A percentile compares a stretch with the other conserved stretches of the same genome.
These are phyloP conservation scores for Quercus bicolor DNA, from an alignment of 306 rosid species.

Conservation along the genomic window DNA sequence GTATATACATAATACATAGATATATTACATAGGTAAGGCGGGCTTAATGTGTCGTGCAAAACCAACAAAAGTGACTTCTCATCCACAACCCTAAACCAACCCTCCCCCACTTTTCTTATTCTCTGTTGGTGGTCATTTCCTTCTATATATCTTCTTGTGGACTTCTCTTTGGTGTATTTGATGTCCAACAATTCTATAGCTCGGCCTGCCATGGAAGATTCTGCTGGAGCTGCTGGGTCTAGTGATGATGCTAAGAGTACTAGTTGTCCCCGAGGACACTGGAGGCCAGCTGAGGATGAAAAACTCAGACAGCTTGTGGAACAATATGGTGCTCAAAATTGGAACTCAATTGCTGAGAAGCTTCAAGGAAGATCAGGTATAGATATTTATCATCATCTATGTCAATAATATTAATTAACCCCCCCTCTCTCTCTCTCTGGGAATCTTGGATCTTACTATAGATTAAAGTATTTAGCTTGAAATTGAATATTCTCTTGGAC, in stretches of 20 bases:
- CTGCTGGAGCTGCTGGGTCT: constrained; percentile 32
- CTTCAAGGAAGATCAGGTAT: constrained; percentile 98
- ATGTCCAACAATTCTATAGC: constrained; percentile 32
- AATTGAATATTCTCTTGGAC: constrained; percentile 11
- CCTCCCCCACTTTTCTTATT: constrained; percentile 48
- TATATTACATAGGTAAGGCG: constrained; percentile 14
- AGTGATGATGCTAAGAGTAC: constrained; percentile 41
- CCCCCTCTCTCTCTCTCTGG: neutral
- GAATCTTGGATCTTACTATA: neutral
- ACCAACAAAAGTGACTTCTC: constrained; percentile 98
- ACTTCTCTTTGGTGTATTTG: constrained; percentile 33
- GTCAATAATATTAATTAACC: neutral
- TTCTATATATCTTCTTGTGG: constrained; percentile 46
- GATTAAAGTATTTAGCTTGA: constrained; percentile 14
- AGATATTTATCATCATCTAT: too few relatives aligned
- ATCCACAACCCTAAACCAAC: constrained; percentile 98
- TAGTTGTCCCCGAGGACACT: constrained; percentile 79
- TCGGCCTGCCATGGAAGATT: constrained; percentile 53
- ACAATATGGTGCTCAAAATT: constrained; percentile 85
- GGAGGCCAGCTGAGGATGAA: constrained; percentile 93
- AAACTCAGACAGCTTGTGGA: constrained; percentile 74
- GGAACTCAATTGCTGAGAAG: constrained; percentile 93
- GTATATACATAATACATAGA: neutral
- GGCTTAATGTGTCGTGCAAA: constrained; percentile 79
- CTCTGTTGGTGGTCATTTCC: neutral